Conservation (phyloP, 2,329 filamentous ascomycete genomes). For the Fusarium tricinctum region DNA sequence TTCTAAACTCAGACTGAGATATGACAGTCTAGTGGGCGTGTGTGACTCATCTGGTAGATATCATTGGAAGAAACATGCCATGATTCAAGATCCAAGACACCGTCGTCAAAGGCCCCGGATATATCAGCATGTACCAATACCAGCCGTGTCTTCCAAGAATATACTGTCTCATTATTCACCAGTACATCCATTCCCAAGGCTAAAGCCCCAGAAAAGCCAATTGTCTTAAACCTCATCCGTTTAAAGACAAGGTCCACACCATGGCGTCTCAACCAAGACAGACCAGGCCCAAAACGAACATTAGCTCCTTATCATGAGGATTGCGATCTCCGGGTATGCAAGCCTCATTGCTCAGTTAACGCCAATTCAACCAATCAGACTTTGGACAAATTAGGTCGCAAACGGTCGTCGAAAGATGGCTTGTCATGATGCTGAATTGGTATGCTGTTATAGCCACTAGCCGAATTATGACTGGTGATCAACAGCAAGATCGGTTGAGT, state of each 20-base stretch:
- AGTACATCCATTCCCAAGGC: background rate
- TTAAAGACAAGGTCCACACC: conserved; percentile 12
- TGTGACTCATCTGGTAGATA: too few relatives aligned
- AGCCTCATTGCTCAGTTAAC: conserved; percentile 5
- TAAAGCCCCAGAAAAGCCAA: background rate
- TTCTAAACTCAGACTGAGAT: background rate
- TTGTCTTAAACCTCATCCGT: background rate
- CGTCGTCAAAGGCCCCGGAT: too few relatives aligned
- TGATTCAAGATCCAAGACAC: too few relatives aligned
- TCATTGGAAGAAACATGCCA: too few relatives aligned
- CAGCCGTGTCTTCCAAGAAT: background rate
- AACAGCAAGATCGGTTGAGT: background rate
- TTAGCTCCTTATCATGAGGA: conserved; percentile 1
- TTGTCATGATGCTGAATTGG: background rate
- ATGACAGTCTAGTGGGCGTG: too few relatives aligned
- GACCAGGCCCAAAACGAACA: background rate
- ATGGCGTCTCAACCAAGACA: conserved; percentile 1
- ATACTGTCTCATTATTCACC: too few relatives aligned
- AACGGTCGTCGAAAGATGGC: background rate
- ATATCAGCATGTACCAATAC: background rate
- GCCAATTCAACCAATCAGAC: background rate
- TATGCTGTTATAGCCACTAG: too few relatives aligned
- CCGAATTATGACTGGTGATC: too few relatives aligned
- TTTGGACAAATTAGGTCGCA: background rate
- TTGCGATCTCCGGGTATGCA: background rate